Conservation (phyloP, 192 early-diverging fungal genomes). For the Rhizophagus clarus region DNA sequence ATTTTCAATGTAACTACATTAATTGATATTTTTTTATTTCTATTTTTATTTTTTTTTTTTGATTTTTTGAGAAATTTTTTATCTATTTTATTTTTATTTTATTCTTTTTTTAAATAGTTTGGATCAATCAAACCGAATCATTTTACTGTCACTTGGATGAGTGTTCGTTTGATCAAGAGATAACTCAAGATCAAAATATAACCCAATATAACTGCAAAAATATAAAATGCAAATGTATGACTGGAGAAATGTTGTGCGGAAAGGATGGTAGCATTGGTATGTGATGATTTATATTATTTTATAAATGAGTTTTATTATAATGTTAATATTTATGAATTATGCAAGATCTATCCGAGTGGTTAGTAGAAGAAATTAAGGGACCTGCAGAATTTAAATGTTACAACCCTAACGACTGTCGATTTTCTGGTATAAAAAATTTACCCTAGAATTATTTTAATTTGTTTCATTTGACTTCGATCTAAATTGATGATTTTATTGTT, state of each 20-base stretch:
- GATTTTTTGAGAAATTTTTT: background rate
- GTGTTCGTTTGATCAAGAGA: constrained; percentile 69
- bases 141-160: constrained; percentile 85
- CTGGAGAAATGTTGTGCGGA: constrained; percentile 81
- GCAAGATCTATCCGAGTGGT: constrained; percentile 74
- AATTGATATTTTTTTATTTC: background rate
- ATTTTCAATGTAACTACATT: constrained; percentile 66
- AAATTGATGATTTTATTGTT: background rate
- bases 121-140: constrained; percentile 84
- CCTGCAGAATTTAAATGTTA: constrained; percentile 74
- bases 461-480: constrained; percentile 36
- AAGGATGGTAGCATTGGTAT: constrained; percentile 75
- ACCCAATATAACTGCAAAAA: constrained; percentile 71
- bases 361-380: constrained; percentile 76
- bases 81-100: background rate
- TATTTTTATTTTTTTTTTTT: background rate
- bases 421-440: constrained; percentile 37
- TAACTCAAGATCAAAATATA: constrained; percentile 51
- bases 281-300: constrained; percentile 20
- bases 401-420: constrained; percentile 54
- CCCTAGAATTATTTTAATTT: background rate
- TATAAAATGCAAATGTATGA: constrained; percentile 81
- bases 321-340: background rate
- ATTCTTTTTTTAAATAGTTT: constrained; percentile 51
- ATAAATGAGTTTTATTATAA: background rate